Evolutionary conservation across 495 filamentous ascomycete species (phyloP).

Genomic region (Poronia punctata): DNA sequence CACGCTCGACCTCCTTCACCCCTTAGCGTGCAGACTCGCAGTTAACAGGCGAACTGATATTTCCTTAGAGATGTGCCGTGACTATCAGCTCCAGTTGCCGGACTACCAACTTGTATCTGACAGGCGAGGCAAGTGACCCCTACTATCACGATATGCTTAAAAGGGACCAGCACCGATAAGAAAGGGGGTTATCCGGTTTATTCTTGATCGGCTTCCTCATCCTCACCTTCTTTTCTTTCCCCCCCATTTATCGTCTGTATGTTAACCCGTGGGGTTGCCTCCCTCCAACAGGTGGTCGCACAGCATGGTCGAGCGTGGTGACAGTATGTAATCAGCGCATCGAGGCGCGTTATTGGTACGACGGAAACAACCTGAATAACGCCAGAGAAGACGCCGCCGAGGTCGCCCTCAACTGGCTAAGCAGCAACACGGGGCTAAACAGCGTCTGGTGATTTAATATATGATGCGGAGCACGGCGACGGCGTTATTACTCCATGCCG

Average conservation of each 20-base stretch:
- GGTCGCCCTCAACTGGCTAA: constrained; percentile 52
- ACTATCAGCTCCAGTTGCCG: constrained; percentile 47
- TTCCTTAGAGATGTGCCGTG: constrained; percentile 58
- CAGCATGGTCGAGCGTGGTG: constrained; percentile 79
- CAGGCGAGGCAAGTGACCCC: constrained; percentile 56
- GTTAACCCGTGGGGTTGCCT: constrained; percentile 4
- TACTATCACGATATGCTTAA: too few species aligned
- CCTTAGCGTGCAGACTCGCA: too few species aligned
- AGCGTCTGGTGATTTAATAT: constrained; percentile 14
- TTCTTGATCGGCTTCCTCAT: too few species aligned
- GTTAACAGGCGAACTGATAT: too few species aligned
- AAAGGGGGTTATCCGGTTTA: too few species aligned
- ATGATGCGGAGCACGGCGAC: too few species aligned
- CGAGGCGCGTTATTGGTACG: constrained; percentile 81
- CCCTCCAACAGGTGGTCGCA: constrained; percentile 62
- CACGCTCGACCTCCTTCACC: neutral
- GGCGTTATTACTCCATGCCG: too few species aligned
- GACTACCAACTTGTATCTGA: constrained; percentile 69
- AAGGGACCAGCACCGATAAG: too few species aligned
- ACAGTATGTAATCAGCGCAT: constrained; percentile 48
- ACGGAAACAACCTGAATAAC: constrained; percentile 77
- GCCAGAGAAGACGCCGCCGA: constrained; percentile 88
- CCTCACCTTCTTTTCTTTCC: constrained; percentile 1
- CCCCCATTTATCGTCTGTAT: neutral
- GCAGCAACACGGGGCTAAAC: constrained; percentile 15